Percentiles rank a stretch among this genome's conserved stretches.
phyloP scores from a whole-genome alignment of 495 filamentous ascomycete genomes.

The Filosporella fistucella region DNA sequence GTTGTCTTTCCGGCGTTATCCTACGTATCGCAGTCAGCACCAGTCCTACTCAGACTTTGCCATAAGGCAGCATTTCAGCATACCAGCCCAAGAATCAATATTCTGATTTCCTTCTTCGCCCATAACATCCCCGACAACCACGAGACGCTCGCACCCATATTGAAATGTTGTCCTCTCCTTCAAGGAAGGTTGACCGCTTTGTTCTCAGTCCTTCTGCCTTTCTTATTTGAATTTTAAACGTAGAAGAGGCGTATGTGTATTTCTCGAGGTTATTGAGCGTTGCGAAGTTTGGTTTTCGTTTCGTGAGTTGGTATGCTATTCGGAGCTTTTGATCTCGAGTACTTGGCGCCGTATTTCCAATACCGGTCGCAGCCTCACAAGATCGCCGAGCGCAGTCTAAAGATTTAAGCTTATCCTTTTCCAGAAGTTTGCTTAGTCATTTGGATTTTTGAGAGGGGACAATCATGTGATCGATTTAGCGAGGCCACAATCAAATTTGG shows the following conservation, averaged over 20 bases:
- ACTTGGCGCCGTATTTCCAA: too few species aligned
- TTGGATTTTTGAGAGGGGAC: too few species aligned
- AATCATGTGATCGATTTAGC: too few species aligned
- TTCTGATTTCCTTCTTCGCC: slow-evolving; percentile 95
- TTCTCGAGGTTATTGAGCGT: too few species aligned
- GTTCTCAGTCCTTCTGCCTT: too few species aligned
- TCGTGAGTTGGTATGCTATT: too few species aligned
- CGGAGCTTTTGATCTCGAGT: too few species aligned
- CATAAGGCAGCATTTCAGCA: slow-evolving; percentile 27
- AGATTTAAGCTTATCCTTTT: not conserved
- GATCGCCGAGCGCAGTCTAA: too few species aligned
- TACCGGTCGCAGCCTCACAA: slow-evolving; percentile 1
- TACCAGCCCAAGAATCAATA: slow-evolving; percentile 93
- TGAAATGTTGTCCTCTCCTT: slow-evolving; percentile 22
- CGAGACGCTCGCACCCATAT: slow-evolving; percentile 80
- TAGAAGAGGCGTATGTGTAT: too few species aligned
- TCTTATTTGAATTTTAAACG: too few species aligned
- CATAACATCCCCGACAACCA: slow-evolving; percentile 71
- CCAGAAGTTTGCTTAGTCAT: not conserved
- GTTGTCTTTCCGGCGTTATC: slow-evolving; percentile 99
- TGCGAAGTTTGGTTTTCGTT: too few species aligned
- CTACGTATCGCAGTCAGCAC: slow-evolving; percentile 36
- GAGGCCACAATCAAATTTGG: slow-evolving; percentile 1
- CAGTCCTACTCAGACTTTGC: too few species aligned
- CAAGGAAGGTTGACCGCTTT: not conserved